A percentile compares a stretch with the other conserved stretches of the same genome.
Conservation (phyloP, 805 yeast genomes). For the Metschnikowia santaceciliae region DNA sequence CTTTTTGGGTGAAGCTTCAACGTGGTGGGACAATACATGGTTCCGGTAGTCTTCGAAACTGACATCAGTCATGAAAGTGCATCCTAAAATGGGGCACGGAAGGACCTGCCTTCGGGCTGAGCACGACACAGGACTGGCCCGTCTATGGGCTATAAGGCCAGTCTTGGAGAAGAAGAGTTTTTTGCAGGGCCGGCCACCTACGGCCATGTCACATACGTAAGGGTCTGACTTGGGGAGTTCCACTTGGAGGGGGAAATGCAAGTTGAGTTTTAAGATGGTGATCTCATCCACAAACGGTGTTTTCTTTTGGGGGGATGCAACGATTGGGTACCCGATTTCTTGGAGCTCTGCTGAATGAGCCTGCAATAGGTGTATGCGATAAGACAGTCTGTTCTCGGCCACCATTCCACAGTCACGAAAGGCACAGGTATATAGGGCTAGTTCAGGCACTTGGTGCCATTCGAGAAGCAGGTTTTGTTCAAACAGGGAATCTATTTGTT, state of each 20-base stretch:
- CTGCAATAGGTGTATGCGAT: conserved; percentile 11
- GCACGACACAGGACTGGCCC: conserved; percentile 18
- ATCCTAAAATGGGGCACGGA: conserved; percentile 38
- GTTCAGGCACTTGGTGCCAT: not conserved
- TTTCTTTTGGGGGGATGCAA: not conserved
- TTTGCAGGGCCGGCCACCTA: conserved; percentile 7
- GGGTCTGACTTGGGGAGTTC: conserved; percentile 9
- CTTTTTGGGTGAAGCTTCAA: not conserved
- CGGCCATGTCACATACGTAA: conserved; percentile 1
- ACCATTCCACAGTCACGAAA: conserved; percentile 10
- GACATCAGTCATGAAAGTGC: conserved; percentile 36
- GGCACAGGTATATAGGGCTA: conserved; percentile 12
- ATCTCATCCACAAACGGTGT: conserved; percentile 7
- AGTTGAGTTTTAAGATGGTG: conserved; percentile 11
- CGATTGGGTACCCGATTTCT: conserved; percentile 18
- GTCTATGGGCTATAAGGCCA: conserved; percentile 22
- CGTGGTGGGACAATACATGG: conserved; percentile 9
- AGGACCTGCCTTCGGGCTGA: conserved; percentile 30
- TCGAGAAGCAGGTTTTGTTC: conserved; percentile 11
- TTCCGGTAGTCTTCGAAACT: conserved; percentile 8
- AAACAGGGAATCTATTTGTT: conserved; percentile 1
- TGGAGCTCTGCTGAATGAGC: conserved; percentile 10
- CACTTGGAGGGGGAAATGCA: conserved; percentile 15
- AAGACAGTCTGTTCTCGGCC: conserved; percentile 9
- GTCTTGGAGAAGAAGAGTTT: conserved; percentile 12